Base-by-base conservation (phyloP, 805 yeast species). In the Torulaspora quercuum region DNA sequence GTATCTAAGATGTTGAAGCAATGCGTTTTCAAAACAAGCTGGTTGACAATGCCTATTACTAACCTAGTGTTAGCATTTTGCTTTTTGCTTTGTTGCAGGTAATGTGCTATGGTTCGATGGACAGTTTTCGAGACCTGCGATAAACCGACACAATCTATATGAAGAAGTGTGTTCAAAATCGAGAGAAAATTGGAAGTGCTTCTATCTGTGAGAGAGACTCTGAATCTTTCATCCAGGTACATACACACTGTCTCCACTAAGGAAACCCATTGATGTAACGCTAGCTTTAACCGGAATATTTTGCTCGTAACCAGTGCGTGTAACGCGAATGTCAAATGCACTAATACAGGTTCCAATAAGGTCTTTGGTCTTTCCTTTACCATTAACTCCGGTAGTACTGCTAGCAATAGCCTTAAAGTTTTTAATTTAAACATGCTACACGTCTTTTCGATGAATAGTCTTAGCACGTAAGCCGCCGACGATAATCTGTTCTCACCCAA, bases 41-140 rank as follows among this genome's bases (percentile, higher is more conserved):
- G 66, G 50, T 78, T 79, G 11, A 73, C 53, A 10, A 79, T 54
- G 34, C 65, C 64, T 28, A 78, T 52, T 1, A 68, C 49, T 3
- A 50, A 24, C 6, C 65, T 52, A 6, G 68, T 60, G 13, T 57
- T 50, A 3, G 53, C 44, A 14, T 51, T 48, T 34, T 64, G 68
- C 23, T 52, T 57, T 3, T 35, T 37, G 13, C 55, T 31, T 2
- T 25, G 6, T 10, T 27, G 39, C 35, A 64, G 44, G 35, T 57
- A 60, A 8, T 37, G 16, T 3, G 42, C 16, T 4, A 61, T 6
- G 10, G 53, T 36, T 3, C 38, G 30, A n/a, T 52, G 37, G 7
- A 63, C 18, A 7, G 42, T 30, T 5, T 33, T 28, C 2, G 52
- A 42, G 6, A 58, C 40, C 10, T 51, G 49, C 3, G 29, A 22